phyloP scores from a whole-genome alignment of 371 early-diverging fungal genomes.

The Chytridiales sp. region DNA sequence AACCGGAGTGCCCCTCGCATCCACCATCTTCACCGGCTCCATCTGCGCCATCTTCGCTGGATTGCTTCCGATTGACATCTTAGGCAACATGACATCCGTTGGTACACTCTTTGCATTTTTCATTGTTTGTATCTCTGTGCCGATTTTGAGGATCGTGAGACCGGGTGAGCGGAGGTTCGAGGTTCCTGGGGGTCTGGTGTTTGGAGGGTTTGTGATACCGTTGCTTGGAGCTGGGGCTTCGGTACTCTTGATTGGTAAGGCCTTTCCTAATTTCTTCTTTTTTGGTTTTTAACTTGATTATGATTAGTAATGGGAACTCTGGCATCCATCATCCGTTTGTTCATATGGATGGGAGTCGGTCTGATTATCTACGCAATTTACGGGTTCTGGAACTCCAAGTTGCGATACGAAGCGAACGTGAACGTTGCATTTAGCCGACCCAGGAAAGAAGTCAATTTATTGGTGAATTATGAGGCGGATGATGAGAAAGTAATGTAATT shows the following conservation, averaged over 20 bases:
- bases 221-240: conserved; percentile 57
- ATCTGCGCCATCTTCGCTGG: conserved; percentile 71
- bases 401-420: no score
- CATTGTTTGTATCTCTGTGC: conserved; percentile 65
- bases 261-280: not conserved
- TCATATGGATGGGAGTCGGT: conserved; percentile 71
- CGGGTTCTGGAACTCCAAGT: conserved; percentile 61
- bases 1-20: conserved; percentile 56
- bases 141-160: conserved; percentile 63
- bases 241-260: conserved; percentile 43
- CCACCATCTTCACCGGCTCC: conserved; percentile 67
- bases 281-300: not conserved
- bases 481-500: no score
- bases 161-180: conserved; percentile 77
- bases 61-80: conserved; percentile 76
- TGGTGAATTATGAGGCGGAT: no score
- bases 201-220: conserved; percentile 58
- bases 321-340: conserved; percentile 25
- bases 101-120: conserved; percentile 65
- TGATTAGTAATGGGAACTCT: not conserved
- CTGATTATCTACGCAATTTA: conserved; percentile 66
- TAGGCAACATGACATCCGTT: not conserved
- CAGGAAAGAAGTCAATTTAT: no score
- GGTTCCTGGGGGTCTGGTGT: conserved; percentile 66
- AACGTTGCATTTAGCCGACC: no score